Evolutionary conservation across 148 eudicot species (phyloP).

Genomic region (Vaccinium vitisidaea): DNA sequence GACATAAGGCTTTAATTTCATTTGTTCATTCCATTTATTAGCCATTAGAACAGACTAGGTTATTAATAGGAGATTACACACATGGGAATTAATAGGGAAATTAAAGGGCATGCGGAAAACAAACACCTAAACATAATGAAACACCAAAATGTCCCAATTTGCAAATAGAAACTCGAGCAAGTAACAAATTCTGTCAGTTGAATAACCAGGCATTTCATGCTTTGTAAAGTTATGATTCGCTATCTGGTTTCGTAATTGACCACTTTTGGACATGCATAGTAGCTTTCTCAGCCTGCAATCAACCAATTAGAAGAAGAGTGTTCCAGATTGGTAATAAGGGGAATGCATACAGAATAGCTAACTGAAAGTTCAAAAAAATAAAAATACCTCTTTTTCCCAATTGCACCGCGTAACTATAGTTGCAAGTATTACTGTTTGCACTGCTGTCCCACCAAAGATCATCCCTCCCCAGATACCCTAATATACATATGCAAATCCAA

Average conservation of each 20-base stretch:
- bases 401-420: constrained; percentile 35
- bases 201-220: background rate
- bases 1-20: no score
- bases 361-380: background rate
- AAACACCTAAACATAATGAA: no score
- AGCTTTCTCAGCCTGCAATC: constrained; percentile 33
- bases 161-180: background rate
- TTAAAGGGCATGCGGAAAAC: no score
- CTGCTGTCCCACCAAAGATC: constrained; percentile 62
- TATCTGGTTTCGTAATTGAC: constrained; percentile 23
- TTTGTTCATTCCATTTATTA: no score
- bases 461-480: constrained; percentile 67
- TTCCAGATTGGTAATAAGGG: background rate
- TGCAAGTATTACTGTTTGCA: constrained; percentile 47
- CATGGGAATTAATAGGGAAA: no score
- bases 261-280: constrained; percentile 32
- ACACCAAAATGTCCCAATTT: no score
- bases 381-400: constrained; percentile 58
- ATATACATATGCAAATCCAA: background rate
- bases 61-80: no score
- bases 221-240: background rate
- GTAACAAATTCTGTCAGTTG: background rate
- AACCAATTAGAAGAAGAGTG: background rate
- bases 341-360: no score
- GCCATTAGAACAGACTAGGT: no score